Percentiles rank a stretch among this genome's conserved stretches.
Conservation (phyloP, 345 rosid genomes). For the Sisymbrium altissimum region DNA sequence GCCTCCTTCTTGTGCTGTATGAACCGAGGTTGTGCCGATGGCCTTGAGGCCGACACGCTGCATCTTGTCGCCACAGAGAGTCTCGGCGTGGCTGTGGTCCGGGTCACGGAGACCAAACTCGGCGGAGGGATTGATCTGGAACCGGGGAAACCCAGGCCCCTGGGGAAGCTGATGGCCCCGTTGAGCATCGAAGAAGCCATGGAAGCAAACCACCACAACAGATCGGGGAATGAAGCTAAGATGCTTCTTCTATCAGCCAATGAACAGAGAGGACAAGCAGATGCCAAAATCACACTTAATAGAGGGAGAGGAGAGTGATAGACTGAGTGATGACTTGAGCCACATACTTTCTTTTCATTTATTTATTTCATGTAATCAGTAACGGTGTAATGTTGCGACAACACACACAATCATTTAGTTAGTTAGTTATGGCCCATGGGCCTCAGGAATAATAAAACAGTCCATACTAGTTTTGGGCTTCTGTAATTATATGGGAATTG, state of each 20-base stretch:
- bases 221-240: neutral
- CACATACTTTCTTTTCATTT: neutral
- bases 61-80: slow-evolving; percentile 44
- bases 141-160: slow-evolving; percentile 38
- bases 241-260: neutral
- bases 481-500: too few species aligned
- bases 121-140: slow-evolving; percentile 44
- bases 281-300: neutral
- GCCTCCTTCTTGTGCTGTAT: slow-evolving; percentile 99
- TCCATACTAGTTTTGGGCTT: neutral
- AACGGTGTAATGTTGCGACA: neutral
- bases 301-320: neutral
- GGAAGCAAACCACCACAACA: too few species aligned
- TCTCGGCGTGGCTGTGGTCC: slow-evolving; percentile 31
- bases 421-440: neutral
- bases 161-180: slow-evolving; percentile 52
- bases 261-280: neutral
- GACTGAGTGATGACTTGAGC: neutral
- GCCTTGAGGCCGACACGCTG: slow-evolving; percentile 71
- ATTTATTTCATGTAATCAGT: neutral
- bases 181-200: slow-evolving; percentile 75
- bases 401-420: neutral
- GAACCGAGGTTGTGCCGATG: slow-evolving; percentile 92
- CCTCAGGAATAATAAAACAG: neutral
- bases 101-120: slow-evolving; percentile 31